Conservation (phyloP, 331 rosid species). For the Pyracantha coccinea region DNA sequence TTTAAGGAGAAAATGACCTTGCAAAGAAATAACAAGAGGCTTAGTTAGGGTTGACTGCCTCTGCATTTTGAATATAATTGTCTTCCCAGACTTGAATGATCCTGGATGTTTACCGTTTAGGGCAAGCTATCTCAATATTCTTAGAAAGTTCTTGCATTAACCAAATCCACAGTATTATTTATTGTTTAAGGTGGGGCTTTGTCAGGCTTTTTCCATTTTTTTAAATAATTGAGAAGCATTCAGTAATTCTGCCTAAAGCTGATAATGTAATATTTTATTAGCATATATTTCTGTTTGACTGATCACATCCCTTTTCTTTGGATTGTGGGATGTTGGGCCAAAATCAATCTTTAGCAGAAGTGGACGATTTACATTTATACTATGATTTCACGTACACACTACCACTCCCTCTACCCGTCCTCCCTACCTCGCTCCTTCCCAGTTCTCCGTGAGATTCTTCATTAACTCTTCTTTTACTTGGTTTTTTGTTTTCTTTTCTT, state of each 20-base stretch:
- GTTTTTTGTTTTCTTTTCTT: constrained; percentile 13
- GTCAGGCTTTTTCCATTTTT: neutral
- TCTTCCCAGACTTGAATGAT: neutral
- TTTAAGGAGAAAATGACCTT: neutral
- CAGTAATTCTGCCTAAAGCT: neutral
- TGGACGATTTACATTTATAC: neutral
- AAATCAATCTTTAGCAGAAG: neutral
- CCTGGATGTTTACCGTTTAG: neutral
- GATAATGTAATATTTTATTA: neutral
- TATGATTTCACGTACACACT: neutral
- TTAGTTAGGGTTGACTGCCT: neutral
- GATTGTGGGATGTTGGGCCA: neutral
- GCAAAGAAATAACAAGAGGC: neutral
- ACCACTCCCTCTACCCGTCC: neutral
- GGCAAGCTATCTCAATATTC: neutral
- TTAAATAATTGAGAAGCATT: neutral
- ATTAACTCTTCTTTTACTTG: neutral
- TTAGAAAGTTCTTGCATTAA: neutral
- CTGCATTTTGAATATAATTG: neutral
- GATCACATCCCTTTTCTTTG: neutral
- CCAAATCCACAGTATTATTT: neutral
- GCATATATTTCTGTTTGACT: neutral
- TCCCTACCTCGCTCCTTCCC: neutral
- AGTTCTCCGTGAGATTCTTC: neutral
- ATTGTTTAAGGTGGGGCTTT: neutral